A percentile compares a stretch with the other conserved stretches of the same genome.
These are phyloP conservation scores for Microcos paniculata DNA, from an alignment of 345 rosid genomes.

Conservation along the genomic window DNA sequence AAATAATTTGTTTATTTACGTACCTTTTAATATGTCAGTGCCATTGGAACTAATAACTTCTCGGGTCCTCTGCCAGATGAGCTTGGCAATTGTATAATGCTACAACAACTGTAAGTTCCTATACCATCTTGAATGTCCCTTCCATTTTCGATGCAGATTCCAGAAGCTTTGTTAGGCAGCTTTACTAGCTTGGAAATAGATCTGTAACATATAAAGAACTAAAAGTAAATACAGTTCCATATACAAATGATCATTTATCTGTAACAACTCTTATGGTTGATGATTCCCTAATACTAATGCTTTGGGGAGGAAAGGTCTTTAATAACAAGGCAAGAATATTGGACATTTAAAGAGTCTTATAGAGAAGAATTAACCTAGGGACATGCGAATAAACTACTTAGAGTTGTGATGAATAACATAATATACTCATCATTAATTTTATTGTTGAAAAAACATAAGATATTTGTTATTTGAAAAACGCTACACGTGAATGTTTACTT, in stretches of 20 bases:
- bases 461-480: background rate
- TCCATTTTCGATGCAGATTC: background rate
- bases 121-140: background rate
- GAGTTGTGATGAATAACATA: background rate
- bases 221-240: background rate
- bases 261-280: background rate
- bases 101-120: constrained; percentile 55
- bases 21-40: constrained; percentile 28
- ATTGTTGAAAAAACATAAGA: background rate
- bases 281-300: background rate
- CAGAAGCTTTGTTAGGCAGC: background rate
- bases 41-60: constrained; percentile 54
- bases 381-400: background rate
- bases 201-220: background rate
- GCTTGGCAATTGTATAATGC: constrained; percentile 52
- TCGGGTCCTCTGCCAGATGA: constrained; percentile 63
- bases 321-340: background rate
- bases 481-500: background rate
- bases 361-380: background rate
- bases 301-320: background rate
- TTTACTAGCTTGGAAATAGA: background rate
- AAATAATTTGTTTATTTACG: background rate
- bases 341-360: background rate
- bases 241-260: background rate
- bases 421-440: background rate